These are phyloP conservation scores for Remersonia thermophila DNA, from an alignment of 2,329 filamentous ascomycete species.

Conservation along the genomic window DNA sequence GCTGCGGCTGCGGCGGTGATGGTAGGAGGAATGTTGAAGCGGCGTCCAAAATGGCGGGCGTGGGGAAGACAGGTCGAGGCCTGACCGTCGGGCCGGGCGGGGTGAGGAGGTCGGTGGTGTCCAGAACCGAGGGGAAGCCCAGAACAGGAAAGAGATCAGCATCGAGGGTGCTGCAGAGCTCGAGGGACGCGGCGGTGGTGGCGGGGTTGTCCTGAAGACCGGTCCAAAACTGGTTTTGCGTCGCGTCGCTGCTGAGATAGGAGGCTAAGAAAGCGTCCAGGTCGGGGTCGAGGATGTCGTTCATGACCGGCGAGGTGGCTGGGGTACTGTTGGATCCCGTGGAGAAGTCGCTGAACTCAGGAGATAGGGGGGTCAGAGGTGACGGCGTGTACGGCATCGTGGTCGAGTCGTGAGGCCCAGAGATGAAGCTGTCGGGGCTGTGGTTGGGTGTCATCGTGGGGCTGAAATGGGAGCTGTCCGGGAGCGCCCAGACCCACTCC, in stretches of 20 bases:
- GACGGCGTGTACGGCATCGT: background rate
- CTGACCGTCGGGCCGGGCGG: background rate
- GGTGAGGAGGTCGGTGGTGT: background rate
- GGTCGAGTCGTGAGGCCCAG: background rate
- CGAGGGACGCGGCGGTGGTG: background rate
- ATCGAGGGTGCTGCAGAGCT: slow-evolving; percentile 1
- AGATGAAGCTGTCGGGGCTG: background rate
- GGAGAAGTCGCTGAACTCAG: no score
- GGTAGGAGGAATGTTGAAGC: slow-evolving; percentile 1
- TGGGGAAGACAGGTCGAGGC: background rate
- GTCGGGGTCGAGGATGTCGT: slow-evolving; percentile 5
- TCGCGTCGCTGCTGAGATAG: background rate
- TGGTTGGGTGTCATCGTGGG: background rate
- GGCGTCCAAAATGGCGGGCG: background rate
- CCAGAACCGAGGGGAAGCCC: background rate
- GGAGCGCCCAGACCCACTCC: slow-evolving; percentile 6
- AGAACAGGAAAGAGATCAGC: background rate
- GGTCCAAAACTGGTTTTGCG: background rate
- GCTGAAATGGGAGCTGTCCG: background rate
- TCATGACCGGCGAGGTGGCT: background rate
- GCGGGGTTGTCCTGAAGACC: background rate
- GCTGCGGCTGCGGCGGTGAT: background rate
- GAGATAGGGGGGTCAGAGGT: no score
- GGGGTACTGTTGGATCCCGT: background rate
- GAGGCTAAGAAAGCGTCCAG: background rate